Evolutionary conservation across 306 rosid species (phyloP), one percentile per base, ranked within the genome.

Genomic region (Dryas alaskensis): DNA sequence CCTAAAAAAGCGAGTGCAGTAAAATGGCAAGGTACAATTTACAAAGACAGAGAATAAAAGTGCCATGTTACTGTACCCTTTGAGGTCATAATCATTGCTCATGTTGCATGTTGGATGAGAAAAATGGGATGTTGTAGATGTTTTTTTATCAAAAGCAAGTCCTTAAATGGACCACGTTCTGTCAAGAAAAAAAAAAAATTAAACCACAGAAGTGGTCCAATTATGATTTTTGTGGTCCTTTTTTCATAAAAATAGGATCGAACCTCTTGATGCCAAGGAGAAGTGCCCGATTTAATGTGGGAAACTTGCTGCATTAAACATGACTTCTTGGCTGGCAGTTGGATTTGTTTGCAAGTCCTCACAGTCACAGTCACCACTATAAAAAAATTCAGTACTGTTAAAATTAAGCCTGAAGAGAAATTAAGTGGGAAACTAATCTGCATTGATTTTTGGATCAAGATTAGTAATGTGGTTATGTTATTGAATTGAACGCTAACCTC

Each of bases 101-200:
- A 67, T 64, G 84, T 71, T 76, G 79, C 68, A 67, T 64, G 84
- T 71, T 76, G 79, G 80, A 63, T 42, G 73, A 7, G 22, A 42
- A 58, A 43, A 71, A 57, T 59, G 76, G 79, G 58, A 72, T 71
- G 79, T 69, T 60, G 65, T 76, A 75, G 42, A 53, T 71, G 78
- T 42, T 73, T 79, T 73, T 40, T 73, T 40, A 57, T 52, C 52
- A 37, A 73, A 66, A 64, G 59, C 73, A 82, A 73, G 49, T 58
- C 6, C 49, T 43, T 31, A 31, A 31, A 1, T 67, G 87, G 85
- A 86, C 86, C 90, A 86, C 86, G 82, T 25, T 60, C 55, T 67
- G 75, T 80, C 77, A 45, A 77, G 53, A 58, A 76, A 67, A 31
- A 55, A 55, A 49, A 27, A 22, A 49, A 27, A 64, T 74, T 73